Evolutionary conservation across 768 basidiomycete genomes (phyloP).

Genomic region (Tricholoma terreum): DNA sequence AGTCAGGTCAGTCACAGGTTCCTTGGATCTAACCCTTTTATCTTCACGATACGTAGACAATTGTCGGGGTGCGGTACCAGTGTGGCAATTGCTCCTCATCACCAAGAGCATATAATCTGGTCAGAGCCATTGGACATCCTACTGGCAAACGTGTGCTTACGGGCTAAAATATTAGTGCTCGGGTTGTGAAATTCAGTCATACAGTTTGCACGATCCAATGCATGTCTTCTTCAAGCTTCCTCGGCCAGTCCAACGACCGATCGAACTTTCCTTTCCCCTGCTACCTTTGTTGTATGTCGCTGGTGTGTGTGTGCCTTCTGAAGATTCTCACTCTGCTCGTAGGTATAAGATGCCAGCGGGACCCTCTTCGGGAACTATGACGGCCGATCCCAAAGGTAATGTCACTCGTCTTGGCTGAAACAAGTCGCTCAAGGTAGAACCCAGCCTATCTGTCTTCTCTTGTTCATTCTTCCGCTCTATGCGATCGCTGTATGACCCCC

Average conservation of each 20-base stretch:
- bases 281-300: conserved; percentile 63
- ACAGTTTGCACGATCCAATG: conserved; percentile 74
- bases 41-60: conserved; percentile 43
- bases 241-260: conserved; percentile 63
- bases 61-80: conserved; percentile 80
- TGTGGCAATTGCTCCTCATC: conserved; percentile 86
- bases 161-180: conserved; percentile 55
- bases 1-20: conserved; percentile 40
- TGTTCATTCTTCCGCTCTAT: conserved; percentile 65
- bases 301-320: not conserved
- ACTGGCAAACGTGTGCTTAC: not conserved
- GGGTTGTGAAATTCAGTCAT: conserved; percentile 75
- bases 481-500: conserved; percentile 80
- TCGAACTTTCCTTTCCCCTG: conserved; percentile 53
- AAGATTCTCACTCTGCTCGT: conserved; percentile 5
- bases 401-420: not conserved
- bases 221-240: conserved; percentile 89
- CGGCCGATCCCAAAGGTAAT: conserved; percentile 57
- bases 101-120: conserved; percentile 70
- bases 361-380: conserved; percentile 38
- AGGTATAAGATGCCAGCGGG: conserved; percentile 70
- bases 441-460: conserved; percentile 63
- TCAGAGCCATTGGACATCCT: conserved; percentile 33
- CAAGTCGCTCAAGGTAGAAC: not conserved
- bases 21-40: not conserved